Conservation (phyloP, 225 moss, liverwort and hornwort species). For the Sphagnum contortum region DNA sequence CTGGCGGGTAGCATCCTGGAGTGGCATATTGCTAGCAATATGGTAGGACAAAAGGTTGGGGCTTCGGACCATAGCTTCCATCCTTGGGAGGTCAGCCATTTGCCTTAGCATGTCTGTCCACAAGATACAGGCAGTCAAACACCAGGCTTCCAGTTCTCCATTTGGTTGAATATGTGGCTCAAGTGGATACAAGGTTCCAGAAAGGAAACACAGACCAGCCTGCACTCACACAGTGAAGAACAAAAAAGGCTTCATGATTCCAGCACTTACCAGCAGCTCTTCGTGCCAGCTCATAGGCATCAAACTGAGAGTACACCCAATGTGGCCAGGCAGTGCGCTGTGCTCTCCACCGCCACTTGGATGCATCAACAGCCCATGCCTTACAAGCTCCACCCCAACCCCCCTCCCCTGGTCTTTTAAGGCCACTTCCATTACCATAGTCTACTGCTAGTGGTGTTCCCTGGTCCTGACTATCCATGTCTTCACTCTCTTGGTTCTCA, state of each 20-base stretch:
- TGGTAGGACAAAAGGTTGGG: constrained; percentile 74
- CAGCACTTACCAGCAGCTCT: constrained; percentile 73
- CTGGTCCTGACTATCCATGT: constrained; percentile 24
- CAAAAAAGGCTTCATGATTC: background rate
- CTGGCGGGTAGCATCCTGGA: constrained; percentile 90
- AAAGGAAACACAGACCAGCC: no score
- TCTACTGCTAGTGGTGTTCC: constrained; percentile 44
- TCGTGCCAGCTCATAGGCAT: constrained; percentile 85
- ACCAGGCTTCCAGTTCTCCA: no score
- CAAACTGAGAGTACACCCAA: constrained; percentile 96
- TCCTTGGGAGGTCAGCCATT: constrained; percentile 76
- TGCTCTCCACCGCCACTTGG: constrained; percentile 65
- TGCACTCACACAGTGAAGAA: background rate
- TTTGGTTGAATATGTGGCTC: no score
- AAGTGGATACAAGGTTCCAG: no score
- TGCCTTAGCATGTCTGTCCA: constrained; percentile 83
- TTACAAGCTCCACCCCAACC: constrained; percentile 89
- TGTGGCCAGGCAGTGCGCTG: constrained; percentile 87
- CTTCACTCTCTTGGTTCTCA: constrained; percentile 23
- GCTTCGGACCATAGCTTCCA: constrained; percentile 69
- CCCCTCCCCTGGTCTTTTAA: constrained; percentile 45
- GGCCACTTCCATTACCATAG: constrained; percentile 1
- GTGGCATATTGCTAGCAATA: constrained; percentile 95
- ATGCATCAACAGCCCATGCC: constrained; percentile 85
- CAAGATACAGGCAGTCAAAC: background rate